phyloP scores from a whole-genome alignment of 495 filamentous ascomycete species.

The Lophiotrema nucula region DNA sequence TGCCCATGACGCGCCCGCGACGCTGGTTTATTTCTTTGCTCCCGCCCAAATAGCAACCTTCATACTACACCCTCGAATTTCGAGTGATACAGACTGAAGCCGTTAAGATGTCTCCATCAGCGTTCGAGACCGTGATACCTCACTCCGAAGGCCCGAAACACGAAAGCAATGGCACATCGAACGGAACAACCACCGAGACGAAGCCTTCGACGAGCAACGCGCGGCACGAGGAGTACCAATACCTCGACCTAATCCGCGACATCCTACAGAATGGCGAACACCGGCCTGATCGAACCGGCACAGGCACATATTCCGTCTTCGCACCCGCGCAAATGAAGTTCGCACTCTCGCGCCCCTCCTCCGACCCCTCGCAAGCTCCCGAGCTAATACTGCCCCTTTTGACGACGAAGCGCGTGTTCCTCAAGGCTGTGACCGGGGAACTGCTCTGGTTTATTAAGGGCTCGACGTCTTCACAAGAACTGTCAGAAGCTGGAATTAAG shows the following conservation, averaged over 20 bases:
- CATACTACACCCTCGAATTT: too few species aligned
- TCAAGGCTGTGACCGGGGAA: conserved; percentile 84
- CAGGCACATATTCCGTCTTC: conserved; percentile 85
- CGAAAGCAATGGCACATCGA: not conserved
- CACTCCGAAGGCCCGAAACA: not conserved
- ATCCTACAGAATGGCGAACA: conserved; percentile 76
- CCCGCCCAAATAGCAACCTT: too few species aligned
- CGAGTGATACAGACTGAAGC: too few species aligned
- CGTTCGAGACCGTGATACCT: conserved; percentile 7
- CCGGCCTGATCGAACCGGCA: conserved; percentile 85
- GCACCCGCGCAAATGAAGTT: conserved; percentile 84
- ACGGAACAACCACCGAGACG: not conserved
- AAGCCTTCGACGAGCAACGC: not conserved
- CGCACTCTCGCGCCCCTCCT: conserved; percentile 63
- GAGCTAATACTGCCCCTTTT: conserved; percentile 79
- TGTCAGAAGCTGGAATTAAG: conserved; percentile 76
- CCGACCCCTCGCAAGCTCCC: conserved; percentile 33
- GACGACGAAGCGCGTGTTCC: conserved; percentile 95
- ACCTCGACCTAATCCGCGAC: conserved; percentile 56
- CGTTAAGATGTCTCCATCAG: conserved; percentile 30
- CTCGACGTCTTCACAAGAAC: conserved; percentile 70
- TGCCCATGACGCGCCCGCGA: not conserved
- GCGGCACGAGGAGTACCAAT: conserved; percentile 48
- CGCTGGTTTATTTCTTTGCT: too few species aligned
- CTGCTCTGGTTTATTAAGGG: conserved; percentile 95